phyloP scores from a whole-genome alignment of 2,329 filamentous ascomycete genomes.

The Diaporthe vaccinii region DNA sequence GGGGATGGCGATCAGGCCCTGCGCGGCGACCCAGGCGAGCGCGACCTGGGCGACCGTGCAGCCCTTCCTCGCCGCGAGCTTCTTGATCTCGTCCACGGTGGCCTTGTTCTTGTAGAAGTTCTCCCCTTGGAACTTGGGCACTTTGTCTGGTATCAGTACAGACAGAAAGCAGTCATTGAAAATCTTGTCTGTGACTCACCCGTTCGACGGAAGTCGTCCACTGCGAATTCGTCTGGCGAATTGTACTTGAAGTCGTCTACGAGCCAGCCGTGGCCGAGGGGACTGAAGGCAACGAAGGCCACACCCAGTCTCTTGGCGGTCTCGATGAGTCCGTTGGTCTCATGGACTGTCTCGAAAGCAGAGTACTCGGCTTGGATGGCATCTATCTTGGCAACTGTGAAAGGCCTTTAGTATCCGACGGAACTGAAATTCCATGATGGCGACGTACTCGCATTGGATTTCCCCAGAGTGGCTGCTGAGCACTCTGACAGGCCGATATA shows the following conservation, averaged over 20 bases:
- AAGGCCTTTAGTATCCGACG: not conserved
- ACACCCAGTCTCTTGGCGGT: constrained; percentile 56
- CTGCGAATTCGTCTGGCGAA: constrained; percentile 60
- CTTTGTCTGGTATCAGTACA: constrained; percentile 45
- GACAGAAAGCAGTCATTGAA: not conserved
- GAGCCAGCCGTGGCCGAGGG: constrained; percentile 62
- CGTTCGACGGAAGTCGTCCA: constrained; percentile 56
- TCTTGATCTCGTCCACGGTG: constrained; percentile 58
- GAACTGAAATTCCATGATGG: too few species aligned
- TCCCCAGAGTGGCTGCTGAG: constrained; percentile 58
- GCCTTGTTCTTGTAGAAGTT: constrained; percentile 59
- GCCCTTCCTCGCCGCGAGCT: constrained; percentile 51
- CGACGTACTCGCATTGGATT: constrained; percentile 56
- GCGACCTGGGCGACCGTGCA: constrained; percentile 51
- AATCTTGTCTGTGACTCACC: constrained; percentile 46
- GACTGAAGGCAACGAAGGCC: constrained; percentile 60
- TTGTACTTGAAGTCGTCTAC: constrained; percentile 58
- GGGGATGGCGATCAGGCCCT: constrained; percentile 14
- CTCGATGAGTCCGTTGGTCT: constrained; percentile 56
- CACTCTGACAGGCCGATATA: constrained; percentile 63
- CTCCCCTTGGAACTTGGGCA: constrained; percentile 56
- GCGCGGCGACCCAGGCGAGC: constrained; percentile 52
- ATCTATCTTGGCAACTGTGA: constrained; percentile 60
- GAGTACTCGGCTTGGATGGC: constrained; percentile 62
- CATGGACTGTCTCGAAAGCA: constrained; percentile 57